Evolutionary conservation across 2,329 filamentous ascomycete genomes (phyloP), one percentile per base, ranked within the genome.

Genomic region (Colletotrichum sojae): DNA sequence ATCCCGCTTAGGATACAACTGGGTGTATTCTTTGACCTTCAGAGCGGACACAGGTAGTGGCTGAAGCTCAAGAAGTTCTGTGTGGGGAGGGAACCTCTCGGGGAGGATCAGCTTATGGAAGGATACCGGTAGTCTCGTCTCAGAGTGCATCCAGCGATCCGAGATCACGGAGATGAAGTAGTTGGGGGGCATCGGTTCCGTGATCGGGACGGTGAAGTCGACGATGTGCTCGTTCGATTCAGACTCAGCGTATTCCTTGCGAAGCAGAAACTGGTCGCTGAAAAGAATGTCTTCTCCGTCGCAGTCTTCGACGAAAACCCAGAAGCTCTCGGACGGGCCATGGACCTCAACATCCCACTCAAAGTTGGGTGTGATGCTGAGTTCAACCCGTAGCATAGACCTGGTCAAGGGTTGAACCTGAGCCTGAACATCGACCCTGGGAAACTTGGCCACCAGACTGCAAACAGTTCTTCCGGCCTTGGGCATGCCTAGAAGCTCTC

Each of bases 131-230:
- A 99, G 85, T 77, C 95, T 94, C 1, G 95, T 97, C 82, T 99
- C 95, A 0, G 95, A 94, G 78, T 97, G 94, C 94, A 99, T 98
- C 96, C 96, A 99, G 73, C 96, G 88, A 79, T 99, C 96, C 4
- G 95, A 98, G 20, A 98, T 83, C 46, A 99, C 89, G 0, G 94
- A 96, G 75, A 99, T 94, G 82, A 99, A 99, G 83, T 99, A 99
- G 80, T 99, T 97, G 0, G 97, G 96, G 15, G 96, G 96, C 93
- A 98, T 97, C 0, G 97, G 97, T 74, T 99, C 96, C 0, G 94
- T 95, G 73, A 99, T 97, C 0, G 96, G 93, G 3, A 98, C 95
- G 0, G 95, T 98, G 75, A 99, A 96, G 74, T 99, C 96, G 31
- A 99, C 92, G 12, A 98, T 82, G 80, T 99, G 96, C 82, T 98